Evolutionary conservation across 164 flowering plant species (phyloP).

Genomic region (Annona squamosa): DNA sequence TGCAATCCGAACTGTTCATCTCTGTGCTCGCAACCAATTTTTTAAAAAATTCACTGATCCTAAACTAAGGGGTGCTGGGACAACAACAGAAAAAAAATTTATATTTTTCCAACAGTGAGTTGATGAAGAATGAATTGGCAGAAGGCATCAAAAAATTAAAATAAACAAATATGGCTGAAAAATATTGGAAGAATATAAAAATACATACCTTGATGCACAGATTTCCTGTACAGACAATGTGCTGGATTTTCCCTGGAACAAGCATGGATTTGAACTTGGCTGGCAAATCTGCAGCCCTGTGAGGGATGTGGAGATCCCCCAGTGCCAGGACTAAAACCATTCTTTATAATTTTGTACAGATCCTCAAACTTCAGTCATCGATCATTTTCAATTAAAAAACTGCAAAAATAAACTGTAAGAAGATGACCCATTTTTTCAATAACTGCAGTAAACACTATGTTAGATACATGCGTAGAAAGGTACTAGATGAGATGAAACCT

Average conservation of each 20-base stretch:
- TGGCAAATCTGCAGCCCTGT: conserved; percentile 87
- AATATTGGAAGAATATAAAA: background rate
- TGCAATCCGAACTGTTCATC: no score
- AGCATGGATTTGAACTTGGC: conserved; percentile 95
- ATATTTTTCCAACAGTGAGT: background rate
- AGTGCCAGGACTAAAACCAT: conserved; percentile 74
- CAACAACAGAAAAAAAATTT: no score
- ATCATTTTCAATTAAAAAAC: conserved; percentile 1
- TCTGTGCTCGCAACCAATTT: no score
- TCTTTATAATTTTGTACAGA: background rate
- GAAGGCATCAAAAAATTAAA: background rate
- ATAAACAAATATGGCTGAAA: background rate
- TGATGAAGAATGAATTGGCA: background rate
- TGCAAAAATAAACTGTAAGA: background rate
- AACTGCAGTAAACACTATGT: no score
- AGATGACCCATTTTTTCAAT: background rate
- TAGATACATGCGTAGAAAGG: no score
- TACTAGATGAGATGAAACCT: no score
- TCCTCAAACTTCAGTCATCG: conserved; percentile 9
- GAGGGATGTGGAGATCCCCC: conserved; percentile 76
- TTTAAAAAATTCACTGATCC: no score
- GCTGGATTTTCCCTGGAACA: conserved; percentile 97
- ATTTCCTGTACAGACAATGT: conserved; percentile 86
- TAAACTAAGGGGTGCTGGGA: no score
- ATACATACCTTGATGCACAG: conserved; percentile 67